Evolutionary conservation across 202 grass and related monocot species (phyloP).

Genomic region (Eragrostis tef): DNA sequence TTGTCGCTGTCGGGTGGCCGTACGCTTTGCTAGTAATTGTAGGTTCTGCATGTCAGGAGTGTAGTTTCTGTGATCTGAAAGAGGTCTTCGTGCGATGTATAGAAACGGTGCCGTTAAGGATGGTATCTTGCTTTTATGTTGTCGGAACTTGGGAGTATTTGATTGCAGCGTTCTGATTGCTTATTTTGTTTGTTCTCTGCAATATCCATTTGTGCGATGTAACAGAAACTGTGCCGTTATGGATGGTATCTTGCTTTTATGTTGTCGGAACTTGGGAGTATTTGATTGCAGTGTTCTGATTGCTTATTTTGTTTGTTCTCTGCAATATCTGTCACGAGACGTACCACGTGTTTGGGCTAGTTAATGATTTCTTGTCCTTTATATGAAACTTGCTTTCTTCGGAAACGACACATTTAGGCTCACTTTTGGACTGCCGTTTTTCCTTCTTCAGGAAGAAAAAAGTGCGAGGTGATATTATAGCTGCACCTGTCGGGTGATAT

Average conservation of each 20-base stretch:
- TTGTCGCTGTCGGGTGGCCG: background rate
- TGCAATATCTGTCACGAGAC: conserved; percentile 3
- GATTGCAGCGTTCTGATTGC: background rate
- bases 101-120: too few relatives aligned
- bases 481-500: background rate
- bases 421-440: background rate
- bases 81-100: background rate
- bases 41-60: background rate
- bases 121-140: too few relatives aligned
- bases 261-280: too few relatives aligned
- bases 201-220: too few relatives aligned
- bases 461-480: background rate
- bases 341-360: background rate
- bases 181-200: background rate
- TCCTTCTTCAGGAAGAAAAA: conserved; percentile 39
- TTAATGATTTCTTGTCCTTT: background rate
- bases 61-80: background rate
- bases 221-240: too few relatives aligned
- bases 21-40: background rate
- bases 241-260: too few relatives aligned
- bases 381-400: background rate
- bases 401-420: background rate
- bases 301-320: background rate
- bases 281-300: background rate
- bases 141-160: too few relatives aligned